Percentiles rank a stretch among this genome's conserved stretches.
phyloP scores from a whole-genome alignment of 805 yeast genomes.

The Candida xiaguanensis region DNA sequence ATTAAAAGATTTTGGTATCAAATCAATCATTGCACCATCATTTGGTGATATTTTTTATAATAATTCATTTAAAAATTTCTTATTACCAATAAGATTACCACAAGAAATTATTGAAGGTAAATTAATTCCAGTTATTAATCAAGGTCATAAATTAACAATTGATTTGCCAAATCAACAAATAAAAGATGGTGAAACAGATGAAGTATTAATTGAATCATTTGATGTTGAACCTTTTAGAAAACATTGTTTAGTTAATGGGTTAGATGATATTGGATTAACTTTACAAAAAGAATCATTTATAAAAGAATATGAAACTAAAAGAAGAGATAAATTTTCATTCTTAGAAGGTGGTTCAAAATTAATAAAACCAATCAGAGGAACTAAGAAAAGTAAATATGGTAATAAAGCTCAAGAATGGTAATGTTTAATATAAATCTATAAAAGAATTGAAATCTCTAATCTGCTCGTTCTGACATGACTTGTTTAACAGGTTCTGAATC shows the following conservation, averaged over 20 bases:
- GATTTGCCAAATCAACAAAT: slow-evolving; percentile 89
- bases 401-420: slow-evolving; percentile 75
- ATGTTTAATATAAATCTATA: slow-evolving; percentile 9
- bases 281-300: slow-evolving; percentile 83
- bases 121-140: slow-evolving; percentile 75
- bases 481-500: slow-evolving; percentile 94
- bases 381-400: slow-evolving; percentile 67
- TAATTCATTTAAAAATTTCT: slow-evolving; percentile 94
- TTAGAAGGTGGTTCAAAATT: slow-evolving; percentile 83
- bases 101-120: slow-evolving; percentile 68
- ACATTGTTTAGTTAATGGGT: slow-evolving; percentile 90
- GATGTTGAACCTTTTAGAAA: slow-evolving; percentile 91
- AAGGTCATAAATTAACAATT: slow-evolving; percentile 67
- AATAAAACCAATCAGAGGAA: slow-evolving; percentile 60
- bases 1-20: slow-evolving; percentile 93
- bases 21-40: slow-evolving; percentile 94
- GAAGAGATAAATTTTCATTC: slow-evolving; percentile 83
- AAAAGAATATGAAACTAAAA: slow-evolving; percentile 64
- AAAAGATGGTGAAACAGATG: slow-evolving; percentile 54
- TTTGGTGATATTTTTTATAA: slow-evolving; percentile 98
- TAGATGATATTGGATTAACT: slow-evolving; percentile 96
- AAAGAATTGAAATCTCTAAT: slow-evolving; percentile 10
- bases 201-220: slow-evolving; percentile 72
- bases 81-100: slow-evolving; percentile 88
- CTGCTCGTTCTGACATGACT: slow-evolving; percentile 46